A percentile compares a stretch with the other conserved stretches of the same genome.
Evolutionary conservation across 108 stramenopile genomes (phyloP).

Genomic region (Cyclotella atomus): DNA sequence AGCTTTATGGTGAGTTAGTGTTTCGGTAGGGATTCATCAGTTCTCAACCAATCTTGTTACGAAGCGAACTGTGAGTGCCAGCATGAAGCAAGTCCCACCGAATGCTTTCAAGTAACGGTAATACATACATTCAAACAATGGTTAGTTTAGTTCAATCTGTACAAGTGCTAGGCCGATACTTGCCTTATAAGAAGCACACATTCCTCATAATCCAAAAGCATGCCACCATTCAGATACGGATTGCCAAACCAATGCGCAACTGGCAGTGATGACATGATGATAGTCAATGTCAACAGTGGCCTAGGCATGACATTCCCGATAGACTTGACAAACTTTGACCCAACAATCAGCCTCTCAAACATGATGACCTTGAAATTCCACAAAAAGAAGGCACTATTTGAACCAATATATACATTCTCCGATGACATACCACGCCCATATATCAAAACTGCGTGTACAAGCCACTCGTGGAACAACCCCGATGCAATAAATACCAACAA

Average conservation of each 20-base stretch:
- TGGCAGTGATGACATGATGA: constrained; percentile 56
- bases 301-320: constrained; percentile 41
- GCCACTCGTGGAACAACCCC: constrained; percentile 80
- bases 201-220: constrained; percentile 37
- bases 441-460: constrained; percentile 37
- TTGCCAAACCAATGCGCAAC: constrained; percentile 66
- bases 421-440: constrained; percentile 31
- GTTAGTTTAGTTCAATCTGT: not conserved
- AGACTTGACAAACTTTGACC: constrained; percentile 11
- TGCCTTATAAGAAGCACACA: constrained; percentile 22
- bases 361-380: constrained; percentile 69
- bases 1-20: too few species aligned
- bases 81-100: too few species aligned
- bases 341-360: constrained; percentile 44
- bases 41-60: too few species aligned
- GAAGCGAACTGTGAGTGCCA: too few species aligned
- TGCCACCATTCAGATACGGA: constrained; percentile 38
- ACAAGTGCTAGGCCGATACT: not conserved
- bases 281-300: constrained; percentile 41
- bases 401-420: constrained; percentile 39
- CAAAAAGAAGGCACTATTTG: constrained; percentile 60
- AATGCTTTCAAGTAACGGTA: too few species aligned
- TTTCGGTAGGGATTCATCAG: too few species aligned
- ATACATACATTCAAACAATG: too few species aligned
- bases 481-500: constrained; percentile 66